Evolutionary conservation across 306 rosid genomes (phyloP).

Genomic region (Gillenia trifoliata): DNA sequence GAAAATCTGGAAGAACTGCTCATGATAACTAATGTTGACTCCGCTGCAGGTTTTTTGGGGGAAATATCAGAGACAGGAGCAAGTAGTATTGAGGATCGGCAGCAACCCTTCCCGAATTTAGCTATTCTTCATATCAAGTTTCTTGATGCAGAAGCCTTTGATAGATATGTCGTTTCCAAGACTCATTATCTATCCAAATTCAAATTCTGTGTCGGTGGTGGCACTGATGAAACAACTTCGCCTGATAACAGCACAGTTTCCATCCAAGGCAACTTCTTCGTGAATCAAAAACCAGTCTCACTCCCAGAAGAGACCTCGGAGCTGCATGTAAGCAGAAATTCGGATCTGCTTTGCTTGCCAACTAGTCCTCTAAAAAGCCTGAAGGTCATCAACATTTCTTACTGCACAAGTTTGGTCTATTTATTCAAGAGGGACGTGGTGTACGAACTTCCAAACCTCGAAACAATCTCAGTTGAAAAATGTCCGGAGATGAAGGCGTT

Average conservation of each 20-base stretch:
- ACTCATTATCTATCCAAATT: not conserved
- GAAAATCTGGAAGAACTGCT: not conserved
- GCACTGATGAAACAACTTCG: not conserved
- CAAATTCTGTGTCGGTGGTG: not conserved
- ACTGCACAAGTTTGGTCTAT: not conserved
- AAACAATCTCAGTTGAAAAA: not conserved
- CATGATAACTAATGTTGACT: not conserved
- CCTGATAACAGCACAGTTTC: not conserved
- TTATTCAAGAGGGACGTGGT: not conserved
- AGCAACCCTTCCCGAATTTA: not conserved
- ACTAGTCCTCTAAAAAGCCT: not conserved
- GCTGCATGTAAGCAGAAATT: not conserved
- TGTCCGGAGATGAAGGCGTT: not conserved
- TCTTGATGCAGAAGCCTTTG: not conserved
- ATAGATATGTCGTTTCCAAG: not conserved
- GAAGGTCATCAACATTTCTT: not conserved
- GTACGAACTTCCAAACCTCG: not conserved
- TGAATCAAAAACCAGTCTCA: not conserved
- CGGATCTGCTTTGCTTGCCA: not conserved
- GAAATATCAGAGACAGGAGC: not conserved
- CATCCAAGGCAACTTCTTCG: not conserved
- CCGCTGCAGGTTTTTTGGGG: not conserved
- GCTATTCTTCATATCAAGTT: not conserved
- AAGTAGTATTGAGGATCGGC: not conserved
- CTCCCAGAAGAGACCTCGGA: not conserved